Evolutionary conservation across 1,139 yeast species (phyloP).

Genomic region (Taiozyma sp.): DNA sequence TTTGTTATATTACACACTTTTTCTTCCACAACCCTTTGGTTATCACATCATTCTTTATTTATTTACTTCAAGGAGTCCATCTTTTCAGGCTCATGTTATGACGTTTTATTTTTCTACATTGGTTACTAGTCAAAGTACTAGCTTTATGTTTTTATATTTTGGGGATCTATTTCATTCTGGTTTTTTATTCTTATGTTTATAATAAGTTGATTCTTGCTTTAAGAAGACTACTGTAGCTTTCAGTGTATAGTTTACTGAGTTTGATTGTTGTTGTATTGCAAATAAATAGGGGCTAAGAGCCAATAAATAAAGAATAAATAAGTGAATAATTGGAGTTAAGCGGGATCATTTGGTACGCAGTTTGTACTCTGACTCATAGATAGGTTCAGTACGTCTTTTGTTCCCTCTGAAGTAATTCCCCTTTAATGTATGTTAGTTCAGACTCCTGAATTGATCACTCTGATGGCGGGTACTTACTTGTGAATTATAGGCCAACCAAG

Average conservation of each 20-base stretch:
- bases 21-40: neutral
- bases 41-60: neutral
- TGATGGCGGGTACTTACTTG: conserved; percentile 3
- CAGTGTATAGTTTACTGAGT: neutral
- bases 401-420: conserved; percentile 19
- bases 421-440: conserved; percentile 2
- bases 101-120: neutral
- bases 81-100: neutral
- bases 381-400: conserved; percentile 18
- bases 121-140: neutral
- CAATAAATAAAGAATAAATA: conserved; percentile 2
- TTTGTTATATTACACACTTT: neutral
- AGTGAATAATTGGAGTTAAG: neutral
- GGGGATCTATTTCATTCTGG: neutral
- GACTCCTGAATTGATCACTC: too few species aligned
- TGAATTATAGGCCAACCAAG: conserved; percentile 18
- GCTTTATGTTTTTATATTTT: neutral
- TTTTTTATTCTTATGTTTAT: neutral
- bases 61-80: neutral
- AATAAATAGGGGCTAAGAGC: neutral
- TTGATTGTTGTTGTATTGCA: neutral
- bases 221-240: neutral
- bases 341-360: neutral
- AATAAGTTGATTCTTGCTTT: neutral
- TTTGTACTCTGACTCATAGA: conserved; percentile 19